Evolutionary conservation across 805 yeast species (phyloP), one percentile per base, ranked within the genome.

Genomic region (Suhomyces tanzawaensis): DNA sequence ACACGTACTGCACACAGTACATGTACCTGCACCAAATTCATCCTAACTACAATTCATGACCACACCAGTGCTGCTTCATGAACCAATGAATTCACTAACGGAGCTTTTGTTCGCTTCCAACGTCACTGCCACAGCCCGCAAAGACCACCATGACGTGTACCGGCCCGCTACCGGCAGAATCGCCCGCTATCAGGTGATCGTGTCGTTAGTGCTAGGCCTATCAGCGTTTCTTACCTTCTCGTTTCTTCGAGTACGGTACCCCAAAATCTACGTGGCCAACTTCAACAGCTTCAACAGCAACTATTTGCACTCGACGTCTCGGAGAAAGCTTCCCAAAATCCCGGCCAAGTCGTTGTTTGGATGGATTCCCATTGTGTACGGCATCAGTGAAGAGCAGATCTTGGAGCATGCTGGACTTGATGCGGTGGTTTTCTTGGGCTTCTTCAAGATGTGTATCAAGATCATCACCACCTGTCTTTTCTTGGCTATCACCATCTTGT

Each of bases 351-450:
- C 86, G 2, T 56, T 85, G 9, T 83, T 89, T 50, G 89, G 90
- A 2, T 91, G 98, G 97, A 70, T 90, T 7, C 76, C 81, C 0
- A 76, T 79, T 0, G 64, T 91, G 11, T 76, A 76, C 54, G 60
- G 60, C 9, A 79, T 90, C 14, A 69, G 73, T 18, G 98, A 91
- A 49, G 71, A 76, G 12, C 89, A 88, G 41, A 76, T 93, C 2
- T 70, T 91, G 35, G 91, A 88, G 44, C 83, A 82, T 52, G 96
- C 97, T 2, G 99, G 99, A 0, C 63, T 91, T 30, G 99, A 91
- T 64, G 97, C 97, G 0, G 89, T 77, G 62, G 98, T 93, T 33
- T 91, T 86, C 53, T 63, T 91, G 22, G 89, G 89, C 3, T 90
- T 91, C 57, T 93, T 93, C 74, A 82, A 85, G 44, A 86, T 89